phyloP scores from a whole-genome alignment of 2,329 filamentous ascomycete species.

The Colletotrichum liaoningense region DNA sequence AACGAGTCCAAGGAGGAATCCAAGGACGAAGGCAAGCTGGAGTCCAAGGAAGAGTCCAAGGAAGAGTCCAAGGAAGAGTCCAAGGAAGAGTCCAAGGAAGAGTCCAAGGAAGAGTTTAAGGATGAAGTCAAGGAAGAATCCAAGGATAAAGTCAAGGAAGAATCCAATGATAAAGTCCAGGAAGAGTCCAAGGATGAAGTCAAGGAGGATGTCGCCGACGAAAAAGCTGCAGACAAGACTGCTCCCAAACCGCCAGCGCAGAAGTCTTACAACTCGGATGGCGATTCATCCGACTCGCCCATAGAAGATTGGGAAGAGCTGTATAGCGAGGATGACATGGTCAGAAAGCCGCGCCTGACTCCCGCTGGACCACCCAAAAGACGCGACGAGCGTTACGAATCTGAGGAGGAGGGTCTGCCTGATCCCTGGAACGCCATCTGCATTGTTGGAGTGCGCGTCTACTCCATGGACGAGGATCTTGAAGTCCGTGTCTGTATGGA shows the following conservation, averaged over 20 bases:
- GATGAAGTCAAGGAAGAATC: too few relatives aligned
- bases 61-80: constrained; percentile 5
- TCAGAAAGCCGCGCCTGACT: constrained; percentile 59
- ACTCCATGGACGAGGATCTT: constrained; percentile 67
- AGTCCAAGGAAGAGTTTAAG: too few relatives aligned
- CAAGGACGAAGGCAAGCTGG: background rate
- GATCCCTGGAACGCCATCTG: constrained; percentile 73
- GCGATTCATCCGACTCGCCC: constrained; percentile 69
- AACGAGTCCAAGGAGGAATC: background rate
- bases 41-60: background rate
- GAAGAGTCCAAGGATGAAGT: constrained; percentile 15
- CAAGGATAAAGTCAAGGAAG: too few relatives aligned
- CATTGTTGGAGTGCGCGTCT: constrained; percentile 70
- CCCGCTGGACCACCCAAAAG: constrained; percentile 47
- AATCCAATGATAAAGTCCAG: constrained; percentile 11
- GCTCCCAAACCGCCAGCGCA: constrained; percentile 4
- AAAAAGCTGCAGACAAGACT: constrained; percentile 35
- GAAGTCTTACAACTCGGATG: constrained; percentile 52
- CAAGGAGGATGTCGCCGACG: constrained; percentile 33
- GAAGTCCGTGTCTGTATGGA: constrained; percentile 67
- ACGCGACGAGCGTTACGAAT: constrained; percentile 56
- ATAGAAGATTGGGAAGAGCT: constrained; percentile 69
- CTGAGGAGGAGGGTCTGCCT: constrained; percentile 66
- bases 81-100: too few relatives aligned
- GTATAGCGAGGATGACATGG: constrained; percentile 69